Percentiles rank a stretch among this genome's conserved stretches.
Conservation (phyloP, 1,284 basidiomycete species). For the Austropuccinia psidii region DNA sequence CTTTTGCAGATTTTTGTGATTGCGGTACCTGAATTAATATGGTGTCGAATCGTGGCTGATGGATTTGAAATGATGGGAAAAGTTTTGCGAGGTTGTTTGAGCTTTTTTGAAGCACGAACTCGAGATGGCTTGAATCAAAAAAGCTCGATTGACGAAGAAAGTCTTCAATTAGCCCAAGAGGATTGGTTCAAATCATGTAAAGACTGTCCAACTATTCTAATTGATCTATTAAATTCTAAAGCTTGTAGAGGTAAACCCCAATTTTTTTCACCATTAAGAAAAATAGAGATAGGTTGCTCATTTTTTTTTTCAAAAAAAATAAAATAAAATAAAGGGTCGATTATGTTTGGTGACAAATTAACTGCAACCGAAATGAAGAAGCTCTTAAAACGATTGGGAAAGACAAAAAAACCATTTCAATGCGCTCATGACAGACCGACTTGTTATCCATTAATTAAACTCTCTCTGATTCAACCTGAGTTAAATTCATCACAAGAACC, state of each 20-base stretch:
- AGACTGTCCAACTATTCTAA: constrained; percentile 66
- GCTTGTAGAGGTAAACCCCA: constrained; percentile 68
- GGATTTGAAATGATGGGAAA: not conserved
- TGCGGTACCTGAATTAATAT: constrained; percentile 11
- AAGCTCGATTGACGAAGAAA: not conserved
- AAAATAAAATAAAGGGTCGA: constrained; percentile 58
- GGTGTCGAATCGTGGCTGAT: not conserved
- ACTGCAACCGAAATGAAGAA: constrained; percentile 60
- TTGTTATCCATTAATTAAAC: constrained; percentile 47
- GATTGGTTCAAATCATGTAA: constrained; percentile 65
- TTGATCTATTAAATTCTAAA: constrained; percentile 80
- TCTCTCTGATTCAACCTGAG: no score
- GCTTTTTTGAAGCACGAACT: constrained; percentile 13
- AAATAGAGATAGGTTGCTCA: not conserved
- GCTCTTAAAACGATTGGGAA: constrained; percentile 60
- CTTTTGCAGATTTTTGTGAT: constrained; percentile 8
- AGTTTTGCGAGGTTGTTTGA: constrained; percentile 6
- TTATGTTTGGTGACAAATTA: constrained; percentile 90
- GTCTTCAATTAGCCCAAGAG: not conserved
- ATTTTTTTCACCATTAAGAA: not conserved
- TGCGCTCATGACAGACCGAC: constrained; percentile 73
- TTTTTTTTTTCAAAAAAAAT: not conserved
- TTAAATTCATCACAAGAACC: no score
- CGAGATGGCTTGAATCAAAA: not conserved
- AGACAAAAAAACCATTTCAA: constrained; percentile 75